Conservation (phyloP, 2,329 filamentous ascomycete species). For the Corniculantispora saksenae region DNA sequence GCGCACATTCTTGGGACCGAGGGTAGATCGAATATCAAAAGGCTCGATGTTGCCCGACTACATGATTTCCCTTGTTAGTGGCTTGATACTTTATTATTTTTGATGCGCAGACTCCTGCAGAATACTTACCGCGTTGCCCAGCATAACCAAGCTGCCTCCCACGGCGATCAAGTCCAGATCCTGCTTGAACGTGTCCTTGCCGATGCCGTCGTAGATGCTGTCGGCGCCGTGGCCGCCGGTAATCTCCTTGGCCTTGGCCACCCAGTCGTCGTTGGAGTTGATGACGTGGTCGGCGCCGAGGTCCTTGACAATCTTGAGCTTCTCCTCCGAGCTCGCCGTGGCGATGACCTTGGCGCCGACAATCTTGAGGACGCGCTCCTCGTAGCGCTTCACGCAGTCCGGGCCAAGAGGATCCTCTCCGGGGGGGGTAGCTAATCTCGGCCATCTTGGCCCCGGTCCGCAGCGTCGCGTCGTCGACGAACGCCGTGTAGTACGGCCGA, state of each 20-base stretch:
- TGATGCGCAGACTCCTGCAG: too few relatives aligned
- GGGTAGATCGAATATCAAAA: constrained; percentile 49
- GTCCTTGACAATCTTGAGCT: constrained; percentile 67
- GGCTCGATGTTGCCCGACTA: constrained; percentile 74
- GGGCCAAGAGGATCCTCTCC: constrained; percentile 44
- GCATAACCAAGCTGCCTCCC: constrained; percentile 77
- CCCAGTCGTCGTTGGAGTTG: constrained; percentile 65
- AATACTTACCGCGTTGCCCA: constrained; percentile 72
- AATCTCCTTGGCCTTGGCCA: constrained; percentile 63
- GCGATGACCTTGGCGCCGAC: constrained; percentile 79
- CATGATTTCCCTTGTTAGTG: constrained; percentile 17
- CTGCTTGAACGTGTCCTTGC: constrained; percentile 79
- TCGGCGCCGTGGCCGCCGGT: constrained; percentile 72
- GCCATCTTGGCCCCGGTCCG: constrained; percentile 45
- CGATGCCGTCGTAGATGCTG: constrained; percentile 84
- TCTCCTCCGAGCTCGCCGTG: constrained; percentile 73
- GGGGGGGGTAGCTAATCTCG: constrained; percentile 42
- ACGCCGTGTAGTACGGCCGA: constrained; percentile 50
- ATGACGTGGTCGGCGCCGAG: constrained; percentile 73
- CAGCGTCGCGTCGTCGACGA: constrained; percentile 45
- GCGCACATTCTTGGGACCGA: constrained; percentile 75
- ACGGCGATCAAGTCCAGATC: constrained; percentile 71
- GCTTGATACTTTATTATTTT: neutral
- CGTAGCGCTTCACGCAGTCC: constrained; percentile 45
- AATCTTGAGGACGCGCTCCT: constrained; percentile 41